Evolutionary conservation across 441 rosid genomes (phyloP).

Genomic region (Croton setiger): DNA sequence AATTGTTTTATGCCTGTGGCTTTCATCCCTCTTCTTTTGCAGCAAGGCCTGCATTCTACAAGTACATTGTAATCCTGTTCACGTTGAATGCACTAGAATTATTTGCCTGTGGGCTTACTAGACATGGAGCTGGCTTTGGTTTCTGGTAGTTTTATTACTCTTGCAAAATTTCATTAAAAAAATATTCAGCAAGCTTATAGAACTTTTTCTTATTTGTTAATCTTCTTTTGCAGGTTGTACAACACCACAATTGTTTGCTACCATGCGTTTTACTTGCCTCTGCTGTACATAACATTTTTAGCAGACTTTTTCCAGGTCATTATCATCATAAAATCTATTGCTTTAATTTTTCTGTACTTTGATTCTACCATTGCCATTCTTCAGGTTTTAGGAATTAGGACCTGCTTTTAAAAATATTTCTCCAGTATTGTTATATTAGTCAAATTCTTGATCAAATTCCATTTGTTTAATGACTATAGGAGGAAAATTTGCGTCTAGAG

Average conservation of each 20-base stretch:
- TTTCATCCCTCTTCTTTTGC: slow-evolving; percentile 23
- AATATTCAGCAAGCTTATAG: not conserved
- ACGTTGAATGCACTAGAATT: slow-evolving; percentile 56
- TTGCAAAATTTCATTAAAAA: slow-evolving; percentile 2
- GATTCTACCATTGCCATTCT: not conserved
- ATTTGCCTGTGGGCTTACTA: slow-evolving; percentile 61
- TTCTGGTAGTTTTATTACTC: slow-evolving; percentile 49
- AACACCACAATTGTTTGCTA: slow-evolving; percentile 61
- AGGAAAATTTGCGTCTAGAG: slow-evolving; percentile 79
- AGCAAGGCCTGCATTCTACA: slow-evolving; percentile 94
- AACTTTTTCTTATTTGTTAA: slow-evolving; percentile 7
- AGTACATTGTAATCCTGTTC: slow-evolving; percentile 59
- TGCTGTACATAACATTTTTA: slow-evolving; percentile 66
- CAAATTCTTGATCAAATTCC: slow-evolving; percentile 5
- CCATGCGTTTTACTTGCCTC: slow-evolving; percentile 86
- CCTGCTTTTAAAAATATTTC: not conserved
- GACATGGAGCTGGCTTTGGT: slow-evolving; percentile 64
- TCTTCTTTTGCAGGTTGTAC: slow-evolving; percentile 60
- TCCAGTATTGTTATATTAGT: not conserved
- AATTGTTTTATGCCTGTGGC: not conserved
- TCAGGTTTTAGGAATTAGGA: not conserved
- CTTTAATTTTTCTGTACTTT: not conserved
- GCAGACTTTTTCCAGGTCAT: slow-evolving; percentile 92
- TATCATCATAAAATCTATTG: not conserved
- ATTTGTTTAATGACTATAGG: slow-evolving; percentile 39